Base-by-base conservation (phyloP, 2,329 filamentous ascomycete species). In the Furcasterigmium furcatum region DNA sequence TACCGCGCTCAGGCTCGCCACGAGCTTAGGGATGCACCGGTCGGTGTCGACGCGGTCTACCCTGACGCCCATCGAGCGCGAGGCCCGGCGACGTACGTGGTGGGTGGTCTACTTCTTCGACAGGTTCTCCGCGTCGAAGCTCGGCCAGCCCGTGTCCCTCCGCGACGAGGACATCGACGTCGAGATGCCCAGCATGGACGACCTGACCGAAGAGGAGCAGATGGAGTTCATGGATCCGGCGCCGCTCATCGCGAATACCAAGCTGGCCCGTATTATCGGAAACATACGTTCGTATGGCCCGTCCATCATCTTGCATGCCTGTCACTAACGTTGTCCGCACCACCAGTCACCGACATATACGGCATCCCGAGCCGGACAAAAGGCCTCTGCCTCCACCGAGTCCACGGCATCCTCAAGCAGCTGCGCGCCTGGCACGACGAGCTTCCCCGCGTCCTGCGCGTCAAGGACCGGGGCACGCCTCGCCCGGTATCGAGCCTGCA, bases 31-130 rank as follows among this genome's bases (percentile, higher is more conserved):
- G 0, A 55, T 74, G 45, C 72, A 74, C 27, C 62, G 71, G 22
- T 36, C 34, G 4, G n/a, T 19, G 58, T 52, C 56, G 1, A 45
- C 47, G 8, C 46, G 47, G 3, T 54, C 52, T 2, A 47, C 51
- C 0, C 40, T 60, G 2, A 52, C 49, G 2, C 51, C 58, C 0
- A 54, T 58, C 0, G 59, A 61, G 1, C 59, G 69, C 29, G 76
- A 80, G 48, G 73, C 72, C 46, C 67, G 76, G 9, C 68, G 77
- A 2, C 51, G 62, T 0, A 59, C 58, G 1, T 64, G 62, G 62
- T 64, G 62, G 62, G 59, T 61, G 0, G 46, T 64, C 1, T 64
- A 64, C 46, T 61, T 62, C 41, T 56, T 64, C 29, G 62, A 64
- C 18, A 56, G 62, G 0, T 63, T 62, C 43, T 55, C 61, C 0